Percentiles rank a stretch among this genome's conserved stretches.
Evolutionary conservation across 495 filamentous ascomycete genomes (phyloP).

Genomic region (Tirmania nivea): DNA sequence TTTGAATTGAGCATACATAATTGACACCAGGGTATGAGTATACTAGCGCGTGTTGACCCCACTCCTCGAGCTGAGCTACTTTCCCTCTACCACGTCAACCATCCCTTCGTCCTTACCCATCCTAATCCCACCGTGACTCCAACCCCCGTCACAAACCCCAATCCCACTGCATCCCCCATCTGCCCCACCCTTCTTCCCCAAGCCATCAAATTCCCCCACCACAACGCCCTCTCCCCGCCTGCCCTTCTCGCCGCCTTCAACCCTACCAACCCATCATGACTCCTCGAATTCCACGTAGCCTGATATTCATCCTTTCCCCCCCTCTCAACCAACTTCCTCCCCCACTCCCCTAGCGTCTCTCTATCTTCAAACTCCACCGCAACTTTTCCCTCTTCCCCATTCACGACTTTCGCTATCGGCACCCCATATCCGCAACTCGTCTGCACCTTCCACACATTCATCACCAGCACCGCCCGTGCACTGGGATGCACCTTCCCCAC

Average conservation of each 20-base stretch:
- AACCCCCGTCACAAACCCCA: slow-evolving; percentile 21
- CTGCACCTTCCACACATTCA: slow-evolving; percentile 45
- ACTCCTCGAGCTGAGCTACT: no score
- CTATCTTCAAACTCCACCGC: slow-evolving; percentile 16
- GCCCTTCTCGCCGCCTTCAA: slow-evolving; percentile 25
- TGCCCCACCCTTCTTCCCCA: slow-evolving; percentile 16
- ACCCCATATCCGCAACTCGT: slow-evolving; percentile 38
- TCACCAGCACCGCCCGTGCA: slow-evolving; percentile 37
- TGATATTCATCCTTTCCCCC: slow-evolving; percentile 27
- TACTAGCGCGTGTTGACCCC: no score
- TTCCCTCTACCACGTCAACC: no score
- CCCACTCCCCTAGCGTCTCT: slow-evolving; percentile 25
- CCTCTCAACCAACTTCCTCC: slow-evolving; percentile 21
- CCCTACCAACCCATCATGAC: slow-evolving; percentile 33
- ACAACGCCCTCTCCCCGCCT: slow-evolving; percentile 18
- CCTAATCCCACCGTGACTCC: slow-evolving; percentile 9
- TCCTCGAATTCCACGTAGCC: slow-evolving; percentile 26
- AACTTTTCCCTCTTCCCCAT: background rate
- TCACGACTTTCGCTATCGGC: slow-evolving; percentile 19
- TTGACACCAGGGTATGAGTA: no score
- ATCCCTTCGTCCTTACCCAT: background rate
- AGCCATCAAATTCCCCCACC: slow-evolving; percentile 16
- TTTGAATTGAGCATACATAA: no score
- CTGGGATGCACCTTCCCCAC: slow-evolving; percentile 17
- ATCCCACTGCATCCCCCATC: slow-evolving; percentile 20